Base-by-base conservation (phyloP, 1,284 basidiomycete species). In the Cutaneotrichosporon sp. region DNA sequence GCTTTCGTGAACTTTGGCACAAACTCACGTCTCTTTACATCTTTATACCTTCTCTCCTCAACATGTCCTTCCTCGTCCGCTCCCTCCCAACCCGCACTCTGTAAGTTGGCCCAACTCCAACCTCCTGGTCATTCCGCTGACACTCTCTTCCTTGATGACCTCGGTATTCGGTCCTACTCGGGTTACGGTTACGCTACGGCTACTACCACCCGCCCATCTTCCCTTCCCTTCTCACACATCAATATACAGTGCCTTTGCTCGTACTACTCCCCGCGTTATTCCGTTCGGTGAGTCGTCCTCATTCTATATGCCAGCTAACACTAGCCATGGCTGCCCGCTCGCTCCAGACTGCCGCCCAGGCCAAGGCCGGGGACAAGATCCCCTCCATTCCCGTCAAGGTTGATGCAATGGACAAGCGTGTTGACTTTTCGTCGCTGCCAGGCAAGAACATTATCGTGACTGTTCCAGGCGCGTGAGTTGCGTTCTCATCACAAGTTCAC, bases 401-500 rank as follows among this genome's bases (percentile, higher is more conserved):
- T 71, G 84, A 84, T 50, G 81, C 82, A 53, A 74, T 87, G 1
- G 83, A 85, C 64, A 79, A 83, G 62, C 69, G 83, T 11, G 75
- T 84, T 64, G 82, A 82, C 32, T 82, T 90, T 59, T 81, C 73
- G 32, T 75, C 82, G 62, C 80, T 88, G 56, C 80, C 78, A 16
- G 89, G 90, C 47, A 90, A 86, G 81, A 89, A 87, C 73, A 76
- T 91, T 69, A 83, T 91, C 68, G 89, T 90, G 70, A 64, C 85
- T 78, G 70, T 76, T 38, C 75, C 73, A 34, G 76, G 73, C 65
- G 75, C 73, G 68, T 76, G 62, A 71, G 73, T 76, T 30, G 32
- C 6, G 0, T n/a, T 42, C 31, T 38, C 18, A 31, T 32, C 40
- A 4, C 21, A 32, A 32, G n/a, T 36, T 26, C 55, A 11, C 46